Evolutionary conservation across 495 filamentous ascomycete genomes (phyloP).

Genomic region (Parmelia sp.): DNA sequence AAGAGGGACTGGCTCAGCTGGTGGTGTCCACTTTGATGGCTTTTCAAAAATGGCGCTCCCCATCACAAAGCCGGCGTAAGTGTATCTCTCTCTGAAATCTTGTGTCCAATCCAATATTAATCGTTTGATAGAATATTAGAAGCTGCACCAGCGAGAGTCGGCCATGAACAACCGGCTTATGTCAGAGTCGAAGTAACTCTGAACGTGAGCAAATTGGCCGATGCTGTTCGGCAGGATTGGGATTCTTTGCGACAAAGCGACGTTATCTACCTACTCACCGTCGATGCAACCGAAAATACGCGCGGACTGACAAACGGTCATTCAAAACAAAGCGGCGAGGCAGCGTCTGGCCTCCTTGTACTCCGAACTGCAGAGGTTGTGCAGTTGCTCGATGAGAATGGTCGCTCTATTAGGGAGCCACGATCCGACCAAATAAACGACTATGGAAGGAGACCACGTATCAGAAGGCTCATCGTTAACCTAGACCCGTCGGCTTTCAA

Average conservation of each 20-base stretch:
- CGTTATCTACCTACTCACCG: conserved; percentile 78
- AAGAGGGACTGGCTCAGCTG: conserved; percentile 51
- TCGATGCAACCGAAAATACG: conserved; percentile 51
- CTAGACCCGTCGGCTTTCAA: conserved; percentile 76
- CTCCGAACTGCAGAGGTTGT: conserved; percentile 81
- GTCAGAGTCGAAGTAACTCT: conserved; percentile 85
- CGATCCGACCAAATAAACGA: conserved; percentile 46
- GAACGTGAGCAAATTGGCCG: conserved; percentile 71
- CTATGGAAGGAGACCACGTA: conserved; percentile 45
- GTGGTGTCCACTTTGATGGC: conserved; percentile 65
- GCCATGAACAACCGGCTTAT: conserved; percentile 73
- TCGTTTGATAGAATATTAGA: conserved; percentile 57
- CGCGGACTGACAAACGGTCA: conserved; percentile 51
- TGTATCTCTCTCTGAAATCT: conserved; percentile 1
- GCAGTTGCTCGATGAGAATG: conserved; percentile 84
- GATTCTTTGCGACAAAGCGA: conserved; percentile 83
- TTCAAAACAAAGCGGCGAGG: conserved; percentile 44
- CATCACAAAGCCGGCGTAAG: conserved; percentile 69
- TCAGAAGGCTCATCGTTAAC: conserved; percentile 68
- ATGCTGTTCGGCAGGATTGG: conserved; percentile 78
- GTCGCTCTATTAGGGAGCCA: conserved; percentile 63
- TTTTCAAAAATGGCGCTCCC: conserved; percentile 89
- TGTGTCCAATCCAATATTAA: conserved; percentile 20
- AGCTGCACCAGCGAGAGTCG: conserved; percentile 75
- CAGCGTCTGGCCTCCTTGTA: conserved; percentile 57